Evolutionary conservation across 2,329 filamentous ascomycete species (phyloP).

Genomic region (Escovopsis sp.): DNA sequence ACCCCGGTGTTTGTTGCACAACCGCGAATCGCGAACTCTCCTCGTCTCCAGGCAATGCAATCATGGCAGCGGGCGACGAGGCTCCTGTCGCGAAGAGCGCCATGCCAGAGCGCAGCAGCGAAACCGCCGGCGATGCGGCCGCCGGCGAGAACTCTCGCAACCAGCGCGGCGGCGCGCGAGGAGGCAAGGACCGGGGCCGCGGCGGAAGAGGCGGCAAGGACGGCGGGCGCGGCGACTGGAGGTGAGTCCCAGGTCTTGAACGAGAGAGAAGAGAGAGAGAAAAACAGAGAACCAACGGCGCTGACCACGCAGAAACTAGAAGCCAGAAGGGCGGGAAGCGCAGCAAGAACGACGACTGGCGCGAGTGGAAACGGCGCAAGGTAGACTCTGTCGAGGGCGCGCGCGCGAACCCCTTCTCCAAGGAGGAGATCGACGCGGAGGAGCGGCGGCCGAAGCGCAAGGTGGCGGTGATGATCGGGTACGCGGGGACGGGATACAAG

Average conservation of each 20-base stretch:
- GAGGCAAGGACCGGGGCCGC: slow-evolving; percentile 15
- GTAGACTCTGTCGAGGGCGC: slow-evolving; percentile 18
- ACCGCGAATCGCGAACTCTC: neutral
- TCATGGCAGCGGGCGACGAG: slow-evolving; percentile 19
- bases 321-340: slow-evolving; percentile 24
- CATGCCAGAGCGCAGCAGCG: slow-evolving; percentile 6
- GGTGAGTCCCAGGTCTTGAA: slow-evolving; percentile 3
- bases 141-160: slow-evolving; percentile 3
- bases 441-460: slow-evolving; percentile 86
- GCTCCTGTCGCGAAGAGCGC: slow-evolving; percentile 14
- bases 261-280: no score
- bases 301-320: slow-evolving; percentile 20
- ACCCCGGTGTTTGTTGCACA: no score
- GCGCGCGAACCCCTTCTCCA: slow-evolving; percentile 35
- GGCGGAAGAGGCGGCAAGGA: no score
- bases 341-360: slow-evolving; percentile 24
- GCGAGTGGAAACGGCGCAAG: slow-evolving; percentile 28
- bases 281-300: slow-evolving; percentile 10
- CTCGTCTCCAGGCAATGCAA: slow-evolving; percentile 13
- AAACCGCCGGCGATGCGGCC: slow-evolving; percentile 6
- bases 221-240: slow-evolving; percentile 8
- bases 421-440: slow-evolving; percentile 80
- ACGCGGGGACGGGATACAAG: slow-evolving; percentile 91
- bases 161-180: slow-evolving; percentile 8
- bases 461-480: slow-evolving; percentile 88